Conservation (phyloP, 306 rosid genomes). For the Prunus mira region DNA sequence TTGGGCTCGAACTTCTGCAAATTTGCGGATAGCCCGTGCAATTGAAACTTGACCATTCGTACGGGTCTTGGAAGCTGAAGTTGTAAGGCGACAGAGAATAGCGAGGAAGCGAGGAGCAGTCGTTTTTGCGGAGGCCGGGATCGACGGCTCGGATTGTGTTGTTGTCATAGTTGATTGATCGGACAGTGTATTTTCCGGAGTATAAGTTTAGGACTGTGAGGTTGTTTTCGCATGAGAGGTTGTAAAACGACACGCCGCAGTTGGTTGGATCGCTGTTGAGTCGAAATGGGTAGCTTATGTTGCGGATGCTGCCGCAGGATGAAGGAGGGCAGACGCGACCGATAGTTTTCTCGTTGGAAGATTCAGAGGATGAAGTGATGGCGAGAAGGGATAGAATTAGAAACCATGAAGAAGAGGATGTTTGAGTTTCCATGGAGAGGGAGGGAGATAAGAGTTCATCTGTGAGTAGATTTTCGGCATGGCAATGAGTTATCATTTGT, state of each 20-base stretch:
- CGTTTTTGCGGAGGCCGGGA: background rate
- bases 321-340: background rate
- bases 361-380: no score
- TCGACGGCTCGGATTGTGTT: background rate
- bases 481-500: no score
- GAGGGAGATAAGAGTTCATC: no score
- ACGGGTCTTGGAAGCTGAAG: background rate
- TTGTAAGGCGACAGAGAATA: background rate
- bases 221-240: background rate
- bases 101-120: background rate
- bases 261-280: background rate
- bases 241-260: background rate
- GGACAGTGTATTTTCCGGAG: background rate
- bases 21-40: no score
- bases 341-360: no score
- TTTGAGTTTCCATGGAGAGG: no score
- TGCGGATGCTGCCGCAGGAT: conserved; percentile 13
- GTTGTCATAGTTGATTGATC: background rate
- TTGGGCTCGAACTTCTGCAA: no score
- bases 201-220: background rate
- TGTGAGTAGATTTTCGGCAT: no score
- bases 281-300: conserved; percentile 28
- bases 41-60: no score
- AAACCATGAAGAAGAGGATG: no score
- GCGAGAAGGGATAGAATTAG: no score